Conservation (phyloP, 345 rosid species). For the Trapa bicornis region DNA sequence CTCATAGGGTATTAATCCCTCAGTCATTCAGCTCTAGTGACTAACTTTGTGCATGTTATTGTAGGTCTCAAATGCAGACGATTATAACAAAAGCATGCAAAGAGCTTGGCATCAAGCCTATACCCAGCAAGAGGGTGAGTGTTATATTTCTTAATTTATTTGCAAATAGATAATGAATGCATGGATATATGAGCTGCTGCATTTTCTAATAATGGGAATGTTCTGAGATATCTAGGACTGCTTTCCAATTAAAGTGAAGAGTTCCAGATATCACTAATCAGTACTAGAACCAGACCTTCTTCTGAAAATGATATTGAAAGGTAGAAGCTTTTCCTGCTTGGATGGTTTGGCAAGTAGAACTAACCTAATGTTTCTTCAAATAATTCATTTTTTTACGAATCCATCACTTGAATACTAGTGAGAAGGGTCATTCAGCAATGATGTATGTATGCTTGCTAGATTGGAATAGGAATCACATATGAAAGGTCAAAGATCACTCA, state of each 20-base stretch:
- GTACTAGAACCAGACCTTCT: neutral
- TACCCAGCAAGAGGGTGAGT: constrained; percentile 84
- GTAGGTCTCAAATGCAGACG: constrained; percentile 94
- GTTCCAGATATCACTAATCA: neutral
- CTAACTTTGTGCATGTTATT: constrained; percentile 3
- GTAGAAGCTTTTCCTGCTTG: neutral
- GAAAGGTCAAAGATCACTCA: neutral
- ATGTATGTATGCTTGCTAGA: neutral
- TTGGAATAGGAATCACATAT: neutral
- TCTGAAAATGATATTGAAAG: neutral
- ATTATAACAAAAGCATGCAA: constrained; percentile 72
- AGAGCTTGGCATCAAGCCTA: constrained; percentile 67
- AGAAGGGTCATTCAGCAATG: neutral
- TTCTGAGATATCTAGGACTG: neutral
- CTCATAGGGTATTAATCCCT: no score
- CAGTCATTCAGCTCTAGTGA: no score
- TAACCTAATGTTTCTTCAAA: neutral
- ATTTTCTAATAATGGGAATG: neutral
- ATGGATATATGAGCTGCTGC: neutral
- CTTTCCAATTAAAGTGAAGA: neutral
- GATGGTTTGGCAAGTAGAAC: no score
- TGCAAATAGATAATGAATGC: neutral
- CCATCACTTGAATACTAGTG: neutral
- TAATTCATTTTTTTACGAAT: neutral
- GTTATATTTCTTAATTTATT: neutral